phyloP scores from a whole-genome alignment of 2,329 filamentous ascomycete genomes.

The Xylariaceae sp. region DNA sequence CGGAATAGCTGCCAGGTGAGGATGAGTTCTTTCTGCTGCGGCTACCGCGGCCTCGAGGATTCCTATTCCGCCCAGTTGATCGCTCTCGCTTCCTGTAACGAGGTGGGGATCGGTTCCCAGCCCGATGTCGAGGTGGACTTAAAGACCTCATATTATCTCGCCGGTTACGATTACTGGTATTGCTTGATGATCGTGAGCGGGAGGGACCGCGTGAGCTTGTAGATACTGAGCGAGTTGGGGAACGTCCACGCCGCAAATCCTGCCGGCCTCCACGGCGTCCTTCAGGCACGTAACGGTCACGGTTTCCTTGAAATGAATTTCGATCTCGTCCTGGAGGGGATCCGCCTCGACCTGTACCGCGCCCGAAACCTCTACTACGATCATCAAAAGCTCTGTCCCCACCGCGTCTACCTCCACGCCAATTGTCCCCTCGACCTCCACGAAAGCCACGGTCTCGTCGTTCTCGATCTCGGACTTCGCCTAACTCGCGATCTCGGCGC shows the following conservation, averaged over 20 bases:
- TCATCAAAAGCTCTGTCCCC: conserved; percentile 58
- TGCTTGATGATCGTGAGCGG: conserved; percentile 40
- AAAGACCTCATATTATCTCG: conserved; percentile 38
- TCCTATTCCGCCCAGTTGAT: conserved; percentile 37
- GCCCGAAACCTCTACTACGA: conserved; percentile 53
- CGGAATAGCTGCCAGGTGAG: conserved; percentile 37
- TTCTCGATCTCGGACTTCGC: conserved; percentile 71
- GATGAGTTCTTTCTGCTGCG: conserved; percentile 41
- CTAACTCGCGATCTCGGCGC: conserved; percentile 73
- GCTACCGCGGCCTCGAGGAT: conserved; percentile 33
- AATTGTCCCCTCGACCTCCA: conserved; percentile 59
- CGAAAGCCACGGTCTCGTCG: conserved; percentile 59
- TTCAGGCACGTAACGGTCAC: conserved; percentile 59
- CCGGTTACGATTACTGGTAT: conserved; percentile 33
- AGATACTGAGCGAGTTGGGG: conserved; percentile 49
- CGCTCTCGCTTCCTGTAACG: conserved; percentile 43
- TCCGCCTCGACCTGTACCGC: conserved; percentile 51
- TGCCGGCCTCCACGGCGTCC: conserved; percentile 52
- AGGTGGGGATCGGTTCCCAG: conserved; percentile 37
- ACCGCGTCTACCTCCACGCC: conserved; percentile 57
- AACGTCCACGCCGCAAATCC: conserved; percentile 50
- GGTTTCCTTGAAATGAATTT: conserved; percentile 38
- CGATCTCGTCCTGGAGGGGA: conserved; percentile 55
- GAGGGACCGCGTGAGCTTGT: conserved; percentile 46
- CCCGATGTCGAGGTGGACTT: conserved; percentile 37